These are phyloP conservation scores for Ophiobolus disseminans DNA, from an alignment of 2,329 filamentous ascomycete genomes.

Conservation along the genomic window DNA sequence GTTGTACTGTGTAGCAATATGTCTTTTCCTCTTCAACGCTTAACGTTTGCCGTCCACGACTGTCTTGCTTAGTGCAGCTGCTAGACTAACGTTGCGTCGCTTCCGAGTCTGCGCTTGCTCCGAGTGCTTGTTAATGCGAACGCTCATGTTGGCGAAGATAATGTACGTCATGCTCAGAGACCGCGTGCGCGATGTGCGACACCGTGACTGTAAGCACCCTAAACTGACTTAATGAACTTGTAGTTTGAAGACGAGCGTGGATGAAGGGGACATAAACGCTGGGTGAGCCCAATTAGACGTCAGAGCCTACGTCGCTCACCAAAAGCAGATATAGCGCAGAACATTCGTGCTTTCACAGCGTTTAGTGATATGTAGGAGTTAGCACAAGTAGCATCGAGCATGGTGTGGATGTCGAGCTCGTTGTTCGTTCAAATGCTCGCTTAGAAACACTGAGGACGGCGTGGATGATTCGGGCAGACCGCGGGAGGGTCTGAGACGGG, in stretches of 20 bases:
- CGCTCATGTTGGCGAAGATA: not conserved
- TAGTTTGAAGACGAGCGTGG: not conserved
- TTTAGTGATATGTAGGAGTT: constrained; percentile 1
- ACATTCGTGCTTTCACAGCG: too few species aligned
- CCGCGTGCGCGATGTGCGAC: too few species aligned
- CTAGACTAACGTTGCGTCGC: not conserved
- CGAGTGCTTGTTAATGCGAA: not conserved
- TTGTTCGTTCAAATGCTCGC: constrained; percentile 1
- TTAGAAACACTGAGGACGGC: too few species aligned
- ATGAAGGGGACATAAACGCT: not conserved
- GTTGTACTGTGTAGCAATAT: constrained; percentile 3
- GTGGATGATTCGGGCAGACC: too few species aligned
- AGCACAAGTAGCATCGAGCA: too few species aligned
- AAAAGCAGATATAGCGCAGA: not conserved
- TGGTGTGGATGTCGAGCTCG: not conserved
- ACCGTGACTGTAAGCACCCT: too few species aligned
- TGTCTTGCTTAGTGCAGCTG: constrained; percentile 7
- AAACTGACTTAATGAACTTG: not conserved
- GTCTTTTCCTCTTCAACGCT: constrained; percentile 5
- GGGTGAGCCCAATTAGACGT: not conserved
- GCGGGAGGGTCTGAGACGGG: too few species aligned
- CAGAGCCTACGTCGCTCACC: not conserved
- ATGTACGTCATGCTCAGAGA: too few species aligned
- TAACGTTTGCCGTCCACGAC: constrained; percentile 4
- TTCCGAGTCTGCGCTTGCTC: constrained; percentile 4